Evolutionary conservation across 345 rosid genomes (phyloP).

Genomic region (Salix arbutifolia): DNA sequence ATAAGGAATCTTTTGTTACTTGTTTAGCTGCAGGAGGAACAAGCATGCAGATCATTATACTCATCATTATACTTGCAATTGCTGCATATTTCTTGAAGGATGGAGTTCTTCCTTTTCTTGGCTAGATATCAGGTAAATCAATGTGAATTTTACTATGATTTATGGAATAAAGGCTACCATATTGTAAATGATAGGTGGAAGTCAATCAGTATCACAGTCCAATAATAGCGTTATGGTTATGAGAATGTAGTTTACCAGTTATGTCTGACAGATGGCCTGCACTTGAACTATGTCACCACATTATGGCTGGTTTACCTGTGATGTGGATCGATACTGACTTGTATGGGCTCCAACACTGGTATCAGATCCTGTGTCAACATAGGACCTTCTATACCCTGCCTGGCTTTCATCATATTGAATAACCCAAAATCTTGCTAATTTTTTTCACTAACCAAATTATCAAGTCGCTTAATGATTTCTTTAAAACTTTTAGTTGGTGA

Average conservation of each 20-base stretch:
- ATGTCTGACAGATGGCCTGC: neutral
- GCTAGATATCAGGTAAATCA: neutral
- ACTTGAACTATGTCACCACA: neutral
- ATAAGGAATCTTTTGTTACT: neutral
- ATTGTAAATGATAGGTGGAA: neutral
- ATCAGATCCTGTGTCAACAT: no score
- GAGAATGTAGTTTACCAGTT: neutral
- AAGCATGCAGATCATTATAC: constrained; percentile 34
- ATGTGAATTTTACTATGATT: neutral
- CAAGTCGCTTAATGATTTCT: neutral
- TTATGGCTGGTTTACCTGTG: no score
- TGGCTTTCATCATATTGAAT: neutral
- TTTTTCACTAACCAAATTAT: neutral
- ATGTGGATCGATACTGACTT: no score
- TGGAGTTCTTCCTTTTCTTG: constrained; percentile 10
- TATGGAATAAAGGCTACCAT: neutral
- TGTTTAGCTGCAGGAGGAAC: constrained; percentile 35
- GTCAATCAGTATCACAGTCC: neutral
- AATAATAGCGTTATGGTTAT: neutral
- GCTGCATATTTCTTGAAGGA: constrained; percentile 36
- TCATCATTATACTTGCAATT: constrained; percentile 36
- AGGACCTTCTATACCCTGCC: no score
- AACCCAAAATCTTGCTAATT: neutral
- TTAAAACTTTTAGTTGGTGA: neutral
- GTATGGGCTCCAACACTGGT: no score